Evolutionary conservation across 2,329 filamentous ascomycete genomes (phyloP).

Genomic region (Stachybotrys chartarum): DNA sequence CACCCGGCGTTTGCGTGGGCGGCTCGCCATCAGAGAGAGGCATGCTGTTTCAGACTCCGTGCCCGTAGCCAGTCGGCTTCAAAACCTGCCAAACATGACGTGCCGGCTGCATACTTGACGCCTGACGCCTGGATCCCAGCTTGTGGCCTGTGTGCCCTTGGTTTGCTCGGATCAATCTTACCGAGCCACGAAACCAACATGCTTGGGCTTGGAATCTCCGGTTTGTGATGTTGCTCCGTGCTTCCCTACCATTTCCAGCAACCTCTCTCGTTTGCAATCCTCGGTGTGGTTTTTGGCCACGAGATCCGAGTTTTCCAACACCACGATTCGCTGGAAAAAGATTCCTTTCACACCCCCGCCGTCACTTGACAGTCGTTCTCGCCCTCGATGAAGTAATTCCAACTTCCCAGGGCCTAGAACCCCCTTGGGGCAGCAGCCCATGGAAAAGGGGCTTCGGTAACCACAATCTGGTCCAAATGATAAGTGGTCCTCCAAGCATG

Average conservation of each 20-base stretch:
- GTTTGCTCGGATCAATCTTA: not conserved
- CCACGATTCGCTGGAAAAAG: not conserved
- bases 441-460: not conserved
- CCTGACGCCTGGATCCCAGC: not conserved
- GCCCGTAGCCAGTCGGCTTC: too few species aligned
- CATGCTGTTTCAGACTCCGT: not conserved
- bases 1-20: not conserved
- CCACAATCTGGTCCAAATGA: not conserved
- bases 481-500: too few species aligned
- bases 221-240: not conserved
- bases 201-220: not conserved
- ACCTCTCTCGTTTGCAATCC: too few species aligned
- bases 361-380: not conserved
- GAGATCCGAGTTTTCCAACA: too few species aligned
- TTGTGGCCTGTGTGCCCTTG: not conserved
- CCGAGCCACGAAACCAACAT: not conserved
- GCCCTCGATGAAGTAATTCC: too few species aligned
- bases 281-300: too few species aligned
- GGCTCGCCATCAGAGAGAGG: not conserved
- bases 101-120: not conserved
- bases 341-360: not conserved
- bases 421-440: not conserved
- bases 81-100: not conserved
- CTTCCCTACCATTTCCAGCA: not conserved
- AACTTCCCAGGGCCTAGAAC: not conserved